Conservation (phyloP, 2,329 filamentous ascomycete genomes). For the Ceratocystis harringtonii region DNA sequence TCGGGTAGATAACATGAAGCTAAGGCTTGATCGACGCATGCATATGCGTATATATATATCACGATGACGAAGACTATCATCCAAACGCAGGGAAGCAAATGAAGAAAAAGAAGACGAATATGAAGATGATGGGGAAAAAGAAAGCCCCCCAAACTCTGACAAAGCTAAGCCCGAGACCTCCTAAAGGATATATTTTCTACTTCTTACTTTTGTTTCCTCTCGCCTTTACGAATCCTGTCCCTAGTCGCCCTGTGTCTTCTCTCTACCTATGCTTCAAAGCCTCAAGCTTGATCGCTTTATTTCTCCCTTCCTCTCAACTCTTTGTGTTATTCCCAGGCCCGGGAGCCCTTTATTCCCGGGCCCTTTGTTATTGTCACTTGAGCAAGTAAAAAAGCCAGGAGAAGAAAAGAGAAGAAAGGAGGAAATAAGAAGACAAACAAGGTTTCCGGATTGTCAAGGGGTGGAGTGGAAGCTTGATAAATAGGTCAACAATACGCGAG, state of each 20-base stretch:
- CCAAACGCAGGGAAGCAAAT: background rate
- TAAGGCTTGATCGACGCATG: too few relatives aligned
- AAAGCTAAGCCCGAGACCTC: background rate
- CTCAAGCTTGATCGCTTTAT: too few relatives aligned
- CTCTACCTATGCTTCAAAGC: too few relatives aligned
- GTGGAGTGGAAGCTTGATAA: background rate
- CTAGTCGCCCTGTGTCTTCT: too few relatives aligned
- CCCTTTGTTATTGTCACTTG: background rate
- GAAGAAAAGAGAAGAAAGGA: background rate
- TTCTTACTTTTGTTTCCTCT: background rate
- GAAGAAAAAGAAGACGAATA: background rate
- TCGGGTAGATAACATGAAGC: too few relatives aligned
- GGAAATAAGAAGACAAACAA: background rate
- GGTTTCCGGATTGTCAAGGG: background rate
- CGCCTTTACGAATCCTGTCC: too few relatives aligned
- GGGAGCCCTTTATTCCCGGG: background rate
- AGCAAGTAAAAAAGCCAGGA: background rate
- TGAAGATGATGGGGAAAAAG: too few relatives aligned
- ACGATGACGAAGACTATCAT: too few relatives aligned
- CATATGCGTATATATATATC: too few relatives aligned
- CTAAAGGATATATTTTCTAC: background rate
- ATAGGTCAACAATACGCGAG: background rate
- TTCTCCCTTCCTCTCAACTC: too few relatives aligned
- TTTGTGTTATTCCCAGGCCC: background rate
- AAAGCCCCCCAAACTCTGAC: background rate